Base-by-base conservation (phyloP, 2,329 filamentous ascomycete species). In the Diaporthe batatas region DNA sequence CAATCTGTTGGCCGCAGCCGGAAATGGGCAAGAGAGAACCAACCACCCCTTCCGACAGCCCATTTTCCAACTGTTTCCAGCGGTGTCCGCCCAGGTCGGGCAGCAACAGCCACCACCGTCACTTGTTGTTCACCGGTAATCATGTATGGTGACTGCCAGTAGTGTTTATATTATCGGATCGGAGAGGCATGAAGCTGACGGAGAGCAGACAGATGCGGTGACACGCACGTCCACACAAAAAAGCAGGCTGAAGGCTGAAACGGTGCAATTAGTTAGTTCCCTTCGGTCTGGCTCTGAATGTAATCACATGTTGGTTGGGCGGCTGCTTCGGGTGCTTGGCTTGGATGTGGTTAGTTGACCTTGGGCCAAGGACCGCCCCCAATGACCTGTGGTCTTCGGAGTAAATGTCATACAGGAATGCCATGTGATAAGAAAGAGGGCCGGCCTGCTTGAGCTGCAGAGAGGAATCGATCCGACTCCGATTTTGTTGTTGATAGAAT, bases 341-440 rank as follows among this genome's bases (percentile, higher is more conserved):
- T 32, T 44, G 18, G 39, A 4, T 39, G 25, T 47, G 39, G 23
- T 62, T 62, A 44, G 58, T 62, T 62, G 39, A 39, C 25, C 25
- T 47, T 29, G 21, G 39, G 7, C 23, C 29, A 23, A 51, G 59
- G 6, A 36, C 59, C 5, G 12, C 25, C n/a, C 4, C 16, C 58
- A 4, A 44, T 21, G 36, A 1, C 23, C 16, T 36, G 36, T 44
- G 36, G 57, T 62, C n/a, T 25, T 3, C 29, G 29, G 29, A 29
- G 29, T 29, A 29, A 25, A 11, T 8, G 25, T n/a, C n/a, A n/a
- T 47, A 49, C 42, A 62, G 10, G 21, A 49, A 39, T 67, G 62
- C 62, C 62, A 67, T 67, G 62, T 67, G 62, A 67, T 39, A 25
- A 36, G 25, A 18, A 47, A 53, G 29, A 39, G 34, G 23, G 21